Evolutionary conservation across 1,284 basidiomycete genomes (phyloP), one percentile per base, ranked within the genome.

Genomic region (Cryptococcus floricola): DNA sequence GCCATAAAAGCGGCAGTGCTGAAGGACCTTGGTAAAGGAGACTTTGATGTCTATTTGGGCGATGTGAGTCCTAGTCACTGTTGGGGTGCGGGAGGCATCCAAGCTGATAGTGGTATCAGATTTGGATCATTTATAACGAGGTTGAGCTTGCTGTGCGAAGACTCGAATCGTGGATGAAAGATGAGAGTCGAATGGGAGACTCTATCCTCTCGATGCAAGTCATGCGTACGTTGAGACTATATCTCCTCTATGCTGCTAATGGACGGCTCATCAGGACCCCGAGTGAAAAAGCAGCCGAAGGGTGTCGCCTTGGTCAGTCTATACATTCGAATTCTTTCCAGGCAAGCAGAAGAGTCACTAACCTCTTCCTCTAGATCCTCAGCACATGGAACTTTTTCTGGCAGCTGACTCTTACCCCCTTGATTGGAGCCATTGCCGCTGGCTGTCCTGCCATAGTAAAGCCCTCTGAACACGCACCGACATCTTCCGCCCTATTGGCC

Each of bases 401-500:
- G 63, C 73, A 80, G 48, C 77, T 85, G 44, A 76, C 77, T 5
- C 67, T 85, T 27, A 74, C 75, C 46, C 82, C 84, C 1, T 71
- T 89, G 82, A 81, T 84, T 23, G 85, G 85, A 28, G 91, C 91
- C 4, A 83, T 93, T 39, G 86, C 90, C 0, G 88, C 90, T 13
- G 91, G 91, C 1, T 87, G 86, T 68, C 82, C 87, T 0, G 83
- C 82, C 3, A 78, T 87, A 1, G 55, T 92, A 64, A 94, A 94
- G 64, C 73, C 88, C 0, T 89, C 91, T 0, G 93, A 96, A 72
- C 78, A 86, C n/a, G 80, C 85, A 0, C 83, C 86, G 0, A 81
- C 85, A 8, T 81, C 81, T 2, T 85, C 85, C 23, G 77, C 83
- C 25, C 80, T 95, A 10, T 71, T 93, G 14, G 82, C 86, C 0